A percentile compares a stretch with the other conserved stretches of the same genome.
Conservation (phyloP, 208 protist species). For the Strigomonas oncopelti region DNA sequence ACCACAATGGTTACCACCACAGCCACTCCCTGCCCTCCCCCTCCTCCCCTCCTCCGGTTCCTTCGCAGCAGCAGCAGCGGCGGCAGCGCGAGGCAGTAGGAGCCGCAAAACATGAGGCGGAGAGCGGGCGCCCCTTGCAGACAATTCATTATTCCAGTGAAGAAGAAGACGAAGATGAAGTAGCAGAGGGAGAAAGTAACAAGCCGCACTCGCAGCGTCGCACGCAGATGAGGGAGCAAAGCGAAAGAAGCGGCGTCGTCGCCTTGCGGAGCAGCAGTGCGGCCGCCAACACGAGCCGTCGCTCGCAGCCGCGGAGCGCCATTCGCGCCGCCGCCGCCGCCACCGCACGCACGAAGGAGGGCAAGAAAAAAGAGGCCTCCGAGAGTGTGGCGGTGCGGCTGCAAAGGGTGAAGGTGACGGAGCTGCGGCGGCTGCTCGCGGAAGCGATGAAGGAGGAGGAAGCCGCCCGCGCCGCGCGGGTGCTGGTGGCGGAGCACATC, state of each 20-base stretch:
- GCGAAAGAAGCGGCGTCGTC: no score
- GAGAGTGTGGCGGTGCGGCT: conserved; percentile 34
- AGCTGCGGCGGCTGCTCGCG: conserved; percentile 55
- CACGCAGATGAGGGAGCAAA: no score
- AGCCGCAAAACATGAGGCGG: neutral
- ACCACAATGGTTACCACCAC: neutral
- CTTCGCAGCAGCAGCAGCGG: no score
- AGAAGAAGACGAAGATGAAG: no score
- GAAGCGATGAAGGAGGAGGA: conserved; percentile 42
- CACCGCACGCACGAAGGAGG: neutral
- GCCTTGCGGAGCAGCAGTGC: no score
- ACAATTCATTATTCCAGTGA: neutral
- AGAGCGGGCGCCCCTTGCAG: neutral
- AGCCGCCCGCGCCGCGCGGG: conserved; percentile 37
- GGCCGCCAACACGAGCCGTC: neutral
- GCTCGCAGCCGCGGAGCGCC: conserved; percentile 3
- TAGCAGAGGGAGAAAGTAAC: no score
- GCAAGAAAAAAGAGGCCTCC: conserved; percentile 8
- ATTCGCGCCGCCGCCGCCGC: neutral
- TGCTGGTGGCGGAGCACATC: conserved; percentile 55
- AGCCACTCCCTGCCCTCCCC: neutral
- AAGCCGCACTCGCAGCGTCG: no score
- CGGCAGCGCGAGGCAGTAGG: neutral
- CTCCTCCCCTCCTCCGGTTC: neutral
- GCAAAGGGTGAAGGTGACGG: conserved; percentile 55